Conservation (phyloP, 2,329 filamentous ascomycete genomes). For the Pseudocercospora vitis region DNA sequence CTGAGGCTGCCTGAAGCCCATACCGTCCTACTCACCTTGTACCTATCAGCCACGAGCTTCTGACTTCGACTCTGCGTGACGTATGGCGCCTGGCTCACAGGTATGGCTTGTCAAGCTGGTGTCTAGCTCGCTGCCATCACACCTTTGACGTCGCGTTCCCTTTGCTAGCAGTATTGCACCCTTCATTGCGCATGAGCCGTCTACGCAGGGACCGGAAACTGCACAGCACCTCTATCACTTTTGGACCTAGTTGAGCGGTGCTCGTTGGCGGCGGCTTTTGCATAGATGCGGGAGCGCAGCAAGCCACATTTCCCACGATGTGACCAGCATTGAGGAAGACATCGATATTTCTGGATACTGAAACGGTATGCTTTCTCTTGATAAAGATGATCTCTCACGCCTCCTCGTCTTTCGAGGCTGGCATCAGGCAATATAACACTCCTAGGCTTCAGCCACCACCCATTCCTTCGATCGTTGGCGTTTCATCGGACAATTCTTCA, state of each 20-base stretch:
- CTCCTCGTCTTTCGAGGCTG: not conserved
- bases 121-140: slow-evolving; percentile 1
- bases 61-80: slow-evolving; percentile 15
- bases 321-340: not conserved
- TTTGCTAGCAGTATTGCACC: not conserved
- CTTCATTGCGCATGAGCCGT: slow-evolving; percentile 1
- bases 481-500: slow-evolving; percentile 9
- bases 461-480: slow-evolving; percentile 3
- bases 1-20: slow-evolving; percentile 21
- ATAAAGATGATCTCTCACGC: slow-evolving; percentile 9
- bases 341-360: not conserved
- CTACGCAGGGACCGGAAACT: slow-evolving; percentile 2
- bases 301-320: slow-evolving; percentile 16
- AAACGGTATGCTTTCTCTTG: slow-evolving; percentile 1
- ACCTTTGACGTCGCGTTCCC: slow-evolving; percentile 13
- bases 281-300: slow-evolving; percentile 10
- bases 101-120: slow-evolving; percentile 12
- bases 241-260: slow-evolving; percentile 7
- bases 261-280: slow-evolving; percentile 8
- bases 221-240: slow-evolving; percentile 4
- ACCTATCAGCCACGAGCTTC: slow-evolving; percentile 13
- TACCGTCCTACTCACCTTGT: slow-evolving; percentile 2
- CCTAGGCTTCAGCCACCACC: slow-evolving; percentile 5
- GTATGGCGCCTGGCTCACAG: slow-evolving; percentile 14
- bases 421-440: slow-evolving; percentile 3